These are phyloP conservation scores for Candida anglica DNA, from an alignment of 805 yeast genomes.

Conservation along the genomic window DNA sequence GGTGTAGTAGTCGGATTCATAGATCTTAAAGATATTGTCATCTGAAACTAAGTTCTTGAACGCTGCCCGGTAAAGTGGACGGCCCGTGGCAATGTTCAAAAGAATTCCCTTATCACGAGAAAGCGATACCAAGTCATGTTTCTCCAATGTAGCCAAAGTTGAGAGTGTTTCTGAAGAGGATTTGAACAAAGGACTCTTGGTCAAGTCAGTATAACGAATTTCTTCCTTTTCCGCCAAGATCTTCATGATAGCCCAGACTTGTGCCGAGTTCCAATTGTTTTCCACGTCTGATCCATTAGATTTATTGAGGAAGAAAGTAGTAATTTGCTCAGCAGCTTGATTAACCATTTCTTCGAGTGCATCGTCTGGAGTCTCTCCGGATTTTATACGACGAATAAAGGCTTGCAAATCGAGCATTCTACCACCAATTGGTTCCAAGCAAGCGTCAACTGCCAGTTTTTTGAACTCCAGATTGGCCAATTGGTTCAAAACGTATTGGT, in stretches of 20 bases:
- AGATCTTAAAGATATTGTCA: constrained; percentile 47
- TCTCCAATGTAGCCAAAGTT: constrained; percentile 69
- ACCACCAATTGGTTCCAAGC: constrained; percentile 83
- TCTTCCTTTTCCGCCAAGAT: constrained; percentile 47
- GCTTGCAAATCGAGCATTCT: constrained; percentile 92
- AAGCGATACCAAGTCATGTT: constrained; percentile 68
- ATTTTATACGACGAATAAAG: constrained; percentile 78
- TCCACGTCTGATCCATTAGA: constrained; percentile 15
- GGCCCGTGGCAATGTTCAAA: constrained; percentile 65
- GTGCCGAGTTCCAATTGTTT: constrained; percentile 65
- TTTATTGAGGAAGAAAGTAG: constrained; percentile 63
- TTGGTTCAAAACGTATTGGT: constrained; percentile 61
- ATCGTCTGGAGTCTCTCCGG: constrained; percentile 78
- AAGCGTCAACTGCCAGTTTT: constrained; percentile 23
- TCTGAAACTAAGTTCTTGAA: constrained; percentile 64
- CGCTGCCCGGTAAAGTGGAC: constrained; percentile 81
- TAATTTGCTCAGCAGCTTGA: constrained; percentile 84
- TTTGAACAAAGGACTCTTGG: constrained; percentile 57
- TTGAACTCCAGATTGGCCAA: constrained; percentile 20
- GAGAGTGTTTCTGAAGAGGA: constrained; percentile 41
- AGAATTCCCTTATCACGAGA: constrained; percentile 76
- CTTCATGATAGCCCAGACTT: constrained; percentile 83
- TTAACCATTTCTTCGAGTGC: constrained; percentile 77
- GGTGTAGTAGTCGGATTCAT: constrained; percentile 61
- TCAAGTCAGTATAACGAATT: constrained; percentile 49